phyloP scores from a whole-genome alignment of 1,284 basidiomycete genomes.

The Puccinia polysora region DNA sequence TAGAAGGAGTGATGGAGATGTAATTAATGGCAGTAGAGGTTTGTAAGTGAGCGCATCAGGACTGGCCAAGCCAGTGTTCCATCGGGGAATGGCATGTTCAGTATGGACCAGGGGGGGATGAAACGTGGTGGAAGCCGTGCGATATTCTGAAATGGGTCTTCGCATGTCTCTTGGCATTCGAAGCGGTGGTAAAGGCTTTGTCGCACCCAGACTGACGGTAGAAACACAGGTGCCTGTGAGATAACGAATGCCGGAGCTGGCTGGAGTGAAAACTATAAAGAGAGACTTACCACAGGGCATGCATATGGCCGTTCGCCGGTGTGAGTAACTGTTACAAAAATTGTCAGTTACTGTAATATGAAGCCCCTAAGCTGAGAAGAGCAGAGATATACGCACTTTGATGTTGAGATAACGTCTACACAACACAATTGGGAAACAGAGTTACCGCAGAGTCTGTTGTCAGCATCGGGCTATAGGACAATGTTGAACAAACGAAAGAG shows the following conservation, averaged over 20 bases:
- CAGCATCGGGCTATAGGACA: no score
- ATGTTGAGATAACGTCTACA: slow-evolving; percentile 36
- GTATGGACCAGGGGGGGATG: not conserved
- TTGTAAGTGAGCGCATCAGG: no score
- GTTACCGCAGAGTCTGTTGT: no score
- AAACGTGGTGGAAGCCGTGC: slow-evolving; percentile 3
- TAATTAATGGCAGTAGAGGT: no score
- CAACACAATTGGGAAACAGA: no score
- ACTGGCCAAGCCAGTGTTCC: no score
- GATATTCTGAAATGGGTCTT: slow-evolving; percentile 30
- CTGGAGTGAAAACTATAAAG: not conserved
- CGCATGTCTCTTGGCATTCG: slow-evolving; percentile 35
- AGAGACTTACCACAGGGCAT: slow-evolving; percentile 36
- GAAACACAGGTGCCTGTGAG: not conserved
- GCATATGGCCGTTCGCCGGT: slow-evolving; percentile 35
- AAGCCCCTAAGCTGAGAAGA: not conserved
- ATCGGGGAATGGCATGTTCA: not conserved
- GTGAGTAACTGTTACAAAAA: slow-evolving; percentile 26
- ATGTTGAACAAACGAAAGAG: not conserved
- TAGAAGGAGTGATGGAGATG: no score
- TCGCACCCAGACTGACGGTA: slow-evolving; percentile 16
- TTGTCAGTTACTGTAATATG: not conserved
- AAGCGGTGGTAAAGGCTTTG: slow-evolving; percentile 40
- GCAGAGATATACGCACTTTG: slow-evolving; percentile 14
- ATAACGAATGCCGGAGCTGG: not conserved